Evolutionary conservation across 345 rosid species (phyloP), one percentile per base, ranked within the genome.

Genomic region (Eucalyptus melliodora): DNA sequence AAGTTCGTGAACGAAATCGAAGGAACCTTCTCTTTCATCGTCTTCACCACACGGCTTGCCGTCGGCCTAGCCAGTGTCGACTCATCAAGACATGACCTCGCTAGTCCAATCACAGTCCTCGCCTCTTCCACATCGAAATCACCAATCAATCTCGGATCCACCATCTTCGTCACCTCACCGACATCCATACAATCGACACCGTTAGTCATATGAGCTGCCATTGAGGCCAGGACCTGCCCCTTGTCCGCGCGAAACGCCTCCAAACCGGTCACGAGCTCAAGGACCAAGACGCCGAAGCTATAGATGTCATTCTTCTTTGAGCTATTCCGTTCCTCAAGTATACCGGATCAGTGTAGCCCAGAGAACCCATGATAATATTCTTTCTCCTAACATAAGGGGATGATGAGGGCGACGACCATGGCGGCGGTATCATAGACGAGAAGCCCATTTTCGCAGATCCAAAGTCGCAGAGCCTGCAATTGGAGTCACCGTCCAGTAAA

Each of bases 371-470:
- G 94, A 92, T 93, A 87, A 95, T 91, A 87, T 93, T 95, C 93
- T 94, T 95, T 6, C 91, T 44, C 72, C 81, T 56, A 6, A n/a
- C 56, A 11, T 47, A 40, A 4, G 72, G 49, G 42, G 88, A 42
- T 31, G 26, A 55, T 55, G 65, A 37, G 21, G 77, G 45, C 11
- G 81, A 27, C 16, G 85, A 67, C 8, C 89, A 87, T 21, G 91
- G 89, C 42, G 93, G 88, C n/a, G 88, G 42, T 50, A 96, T 94
- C 86, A 92, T 91, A 6, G 98, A 95, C 2, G 97, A 96, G 86
- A 96, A 96, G 4, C 98, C 98, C 92, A 95, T 94, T 69, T 94
- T 97, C 6, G 99, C 96, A 16, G 93, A 96, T 47, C 98, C 98
- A 13, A 96, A 96, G 88, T 97, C 99, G 69, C 99, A 97, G 12